A percentile compares a stretch with the other conserved stretches of the same genome.
phyloP scores from a whole-genome alignment of 2,329 filamentous ascomycete species.

The Aspergillus bombycis region DNA sequence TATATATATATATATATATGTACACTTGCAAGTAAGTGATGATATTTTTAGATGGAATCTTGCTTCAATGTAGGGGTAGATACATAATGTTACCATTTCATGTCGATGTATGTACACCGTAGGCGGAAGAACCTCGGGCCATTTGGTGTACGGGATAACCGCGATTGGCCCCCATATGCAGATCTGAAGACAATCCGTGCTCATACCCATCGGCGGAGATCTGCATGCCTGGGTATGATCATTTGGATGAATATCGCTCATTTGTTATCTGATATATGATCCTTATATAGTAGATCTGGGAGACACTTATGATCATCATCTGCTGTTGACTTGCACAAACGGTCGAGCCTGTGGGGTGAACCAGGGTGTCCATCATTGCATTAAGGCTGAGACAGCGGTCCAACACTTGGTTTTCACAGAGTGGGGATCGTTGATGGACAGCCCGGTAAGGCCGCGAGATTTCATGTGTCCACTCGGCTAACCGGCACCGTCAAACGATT shows the following conservation, averaged over 20 bases:
- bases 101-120: background rate
- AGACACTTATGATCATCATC: too few relatives aligned
- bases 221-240: background rate
- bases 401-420: background rate
- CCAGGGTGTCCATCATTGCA: background rate
- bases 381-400: background rate
- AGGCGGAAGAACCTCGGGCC: background rate
- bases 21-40: background rate
- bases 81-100: background rate
- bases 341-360: background rate
- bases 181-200: background rate
- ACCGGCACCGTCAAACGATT: background rate
- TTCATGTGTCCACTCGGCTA: background rate
- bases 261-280: background rate
- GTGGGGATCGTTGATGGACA: background rate
- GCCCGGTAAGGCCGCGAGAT: background rate
- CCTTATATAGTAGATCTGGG: too few relatives aligned
- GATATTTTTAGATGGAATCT: background rate
- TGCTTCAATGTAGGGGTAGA: background rate
- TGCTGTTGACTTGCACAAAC: too few relatives aligned
- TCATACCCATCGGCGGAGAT: background rate
- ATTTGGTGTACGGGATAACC: background rate
- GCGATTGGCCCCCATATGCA: background rate
- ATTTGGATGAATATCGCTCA: background rate
- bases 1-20: background rate